Evolutionary conservation across 1,139 yeast genomes (phyloP), one percentile per base, ranked within the genome.

Genomic region (Trichomonascaceae sp.): DNA sequence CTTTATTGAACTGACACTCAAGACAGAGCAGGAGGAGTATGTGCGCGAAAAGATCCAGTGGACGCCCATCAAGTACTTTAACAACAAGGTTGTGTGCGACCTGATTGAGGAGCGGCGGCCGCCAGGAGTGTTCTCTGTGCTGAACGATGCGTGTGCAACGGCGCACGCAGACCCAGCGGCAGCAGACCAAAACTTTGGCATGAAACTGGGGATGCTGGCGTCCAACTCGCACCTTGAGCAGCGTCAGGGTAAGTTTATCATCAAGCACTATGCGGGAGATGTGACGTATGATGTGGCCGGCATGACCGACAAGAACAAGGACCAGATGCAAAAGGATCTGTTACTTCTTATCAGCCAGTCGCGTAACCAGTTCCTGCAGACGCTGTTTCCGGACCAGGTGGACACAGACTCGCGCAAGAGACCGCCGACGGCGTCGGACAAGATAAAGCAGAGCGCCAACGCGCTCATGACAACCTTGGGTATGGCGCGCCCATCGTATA

Each of bases 221-320:
- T 61, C 71, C 26, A 87, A 87, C 56, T 77, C 80, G 27, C 93
- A 92, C 57, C 85, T 92, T 51, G 96, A 87, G 52, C 74, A 82
- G 47, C 76, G 98, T 50, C 77, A 82, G 44, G 74, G 77, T 29
- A 87, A 89, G 55, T 92, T 92, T 46, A 65, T 92, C 42, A 76
- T 92, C 51, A 87, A 84, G 61, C 99, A 92, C 59, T 92, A 92
- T 62, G 98, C 98, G 23, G 98, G 98, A 53, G 98, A 92, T 62
- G 99, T 92, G 33, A 79, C 87, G 23, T 92, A 92, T 52, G 95
- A 87, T 44, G 77, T 87, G 37, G 65, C 67, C 22, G 82, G 87
- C 13, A 87, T 92, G 84, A 89, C 98, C 2, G 98, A 92, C 56
- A 92, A 92, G 59, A 92, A 92, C 57, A 92, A 92, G 59, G 99